Evolutionary conservation across 2,329 filamentous ascomycete genomes (phyloP), one percentile per base, ranked within the genome.

Genomic region (Aspergillus brunneoviolaceus): DNA sequence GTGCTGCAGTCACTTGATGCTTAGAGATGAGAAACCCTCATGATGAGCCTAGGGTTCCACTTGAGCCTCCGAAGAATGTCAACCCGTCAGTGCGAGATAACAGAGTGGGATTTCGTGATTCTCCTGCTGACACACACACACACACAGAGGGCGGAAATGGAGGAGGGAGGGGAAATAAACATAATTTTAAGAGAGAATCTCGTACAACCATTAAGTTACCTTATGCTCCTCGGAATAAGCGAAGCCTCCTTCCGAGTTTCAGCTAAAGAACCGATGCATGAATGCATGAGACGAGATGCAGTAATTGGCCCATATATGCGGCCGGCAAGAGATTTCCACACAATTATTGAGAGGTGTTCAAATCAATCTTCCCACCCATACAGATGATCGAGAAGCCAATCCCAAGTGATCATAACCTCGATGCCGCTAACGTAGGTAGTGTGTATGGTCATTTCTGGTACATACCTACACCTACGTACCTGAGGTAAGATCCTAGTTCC

Each of bases 1-100:
- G 16, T 47, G 53, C 42, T 63, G 63, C 65, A 68, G 72, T 73
- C 71, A 73, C 60, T 64, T 63, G 65, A 63, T 61, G 49, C 31
- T 58, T 42, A 62, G 60, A 58, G 61, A 57, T 50, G 63, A 64
- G 56, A 48, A 57, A 45, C 45, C 58, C 23, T 52, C 45, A 53
- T 42, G 39, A 48, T 42, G 39, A 48, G 58, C 35, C 52, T 21
- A 53, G 45, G 16, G 50, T 64, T 63, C 61, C 64, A 65, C 64
- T 67, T 65, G 65, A 66, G 64, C 64, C 63, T 65, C 64, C 51
- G 25, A 57, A 61, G 54, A 60, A 63, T 63, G 59, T 56, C 55
- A 55, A 47, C 9, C 35, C 47, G 57, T 65, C 57, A 65, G 58
- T 60, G 39, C 53, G 42, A 47, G 53, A 55, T 47, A 48, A 45